Evolutionary conservation across 495 filamentous ascomycete species (phyloP).

Genomic region (Aspergillus sclerotiicarbonarius): DNA sequence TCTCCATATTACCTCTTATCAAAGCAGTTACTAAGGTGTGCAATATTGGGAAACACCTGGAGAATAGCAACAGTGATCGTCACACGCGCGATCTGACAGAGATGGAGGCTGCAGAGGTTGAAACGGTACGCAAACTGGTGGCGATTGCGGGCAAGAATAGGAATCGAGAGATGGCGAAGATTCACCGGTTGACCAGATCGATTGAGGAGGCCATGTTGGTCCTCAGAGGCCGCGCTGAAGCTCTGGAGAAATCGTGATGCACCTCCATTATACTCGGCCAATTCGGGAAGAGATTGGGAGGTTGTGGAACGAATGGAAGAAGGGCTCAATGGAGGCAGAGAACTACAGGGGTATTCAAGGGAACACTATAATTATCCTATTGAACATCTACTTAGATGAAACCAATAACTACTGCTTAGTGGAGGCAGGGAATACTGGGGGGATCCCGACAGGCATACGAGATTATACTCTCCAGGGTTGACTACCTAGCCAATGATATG

Average conservation of each 20-base stretch:
- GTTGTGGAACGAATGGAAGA: no score
- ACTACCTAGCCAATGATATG: no score
- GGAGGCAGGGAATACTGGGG: no score
- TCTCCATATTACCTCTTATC: slow-evolving; percentile 18
- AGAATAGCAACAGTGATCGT: slow-evolving; percentile 3
- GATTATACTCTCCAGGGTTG: no score
- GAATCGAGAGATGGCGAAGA: slow-evolving; percentile 22
- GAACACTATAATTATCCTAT: no score
- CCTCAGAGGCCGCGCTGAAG: slow-evolving; percentile 16
- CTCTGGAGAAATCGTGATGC: slow-evolving; percentile 9
- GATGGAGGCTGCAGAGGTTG: slow-evolving; percentile 23
- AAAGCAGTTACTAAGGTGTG: slow-evolving; percentile 25
- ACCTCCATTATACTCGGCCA: neutral
- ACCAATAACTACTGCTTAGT: no score
- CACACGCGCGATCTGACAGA: slow-evolving; percentile 13
- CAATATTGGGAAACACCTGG: slow-evolving; percentile 16
- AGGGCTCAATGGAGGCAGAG: no score
- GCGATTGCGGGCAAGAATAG: slow-evolving; percentile 22
- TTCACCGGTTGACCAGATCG: slow-evolving; percentile 14
- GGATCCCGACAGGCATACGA: no score
- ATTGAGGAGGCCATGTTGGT: slow-evolving; percentile 18
- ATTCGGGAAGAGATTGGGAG: no score
- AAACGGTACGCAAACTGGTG: slow-evolving; percentile 21
- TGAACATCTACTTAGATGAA: no score
- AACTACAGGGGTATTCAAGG: no score